Percentiles rank a stretch among this genome's conserved stretches.
phyloP scores from a whole-genome alignment of 1,284 basidiomycete species.

The Puccinia horiana region DNA sequence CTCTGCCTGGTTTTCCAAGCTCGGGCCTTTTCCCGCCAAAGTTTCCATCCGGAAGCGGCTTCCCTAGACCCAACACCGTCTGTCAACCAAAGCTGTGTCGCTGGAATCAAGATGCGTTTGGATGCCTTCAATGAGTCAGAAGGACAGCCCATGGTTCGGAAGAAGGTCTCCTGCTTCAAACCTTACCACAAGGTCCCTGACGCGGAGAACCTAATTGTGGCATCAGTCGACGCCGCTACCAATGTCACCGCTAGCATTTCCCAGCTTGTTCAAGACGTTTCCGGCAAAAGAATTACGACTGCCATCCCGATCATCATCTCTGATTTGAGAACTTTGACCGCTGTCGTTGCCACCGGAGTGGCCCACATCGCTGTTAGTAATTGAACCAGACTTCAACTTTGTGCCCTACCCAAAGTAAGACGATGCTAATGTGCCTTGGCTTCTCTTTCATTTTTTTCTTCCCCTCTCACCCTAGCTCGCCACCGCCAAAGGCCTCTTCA shows the following conservation, averaged over 20 bases:
- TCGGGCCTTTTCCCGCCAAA: conserved; percentile 10
- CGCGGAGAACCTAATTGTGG: conserved; percentile 17
- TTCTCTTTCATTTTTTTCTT: background rate
- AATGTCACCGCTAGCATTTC: conserved; percentile 20
- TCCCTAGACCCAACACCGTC: background rate
- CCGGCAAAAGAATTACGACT: conserved; percentile 21
- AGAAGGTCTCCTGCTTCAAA: conserved; percentile 10
- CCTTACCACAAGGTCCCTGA: conserved; percentile 26
- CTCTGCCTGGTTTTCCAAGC: background rate
- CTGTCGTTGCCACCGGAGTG: conserved; percentile 18
- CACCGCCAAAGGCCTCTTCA: conserved; percentile 21
- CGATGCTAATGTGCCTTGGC: no score
- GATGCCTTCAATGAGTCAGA: background rate
- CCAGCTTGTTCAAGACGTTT: conserved; percentile 6
- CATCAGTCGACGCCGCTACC: conserved; percentile 32
- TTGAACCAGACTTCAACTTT: background rate
- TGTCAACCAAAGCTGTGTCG: conserved; percentile 29
- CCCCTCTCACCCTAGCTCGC: background rate
- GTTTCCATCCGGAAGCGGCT: background rate
- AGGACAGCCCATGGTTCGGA: background rate
- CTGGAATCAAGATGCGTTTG: background rate
- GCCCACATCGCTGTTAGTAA: conserved; percentile 30
- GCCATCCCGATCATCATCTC: conserved; percentile 27
- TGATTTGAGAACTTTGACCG: conserved; percentile 31
- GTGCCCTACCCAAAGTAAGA: no score